Conservation (phyloP, 352 stramenopile genomes). For the Phytophthora pinifolia region DNA sequence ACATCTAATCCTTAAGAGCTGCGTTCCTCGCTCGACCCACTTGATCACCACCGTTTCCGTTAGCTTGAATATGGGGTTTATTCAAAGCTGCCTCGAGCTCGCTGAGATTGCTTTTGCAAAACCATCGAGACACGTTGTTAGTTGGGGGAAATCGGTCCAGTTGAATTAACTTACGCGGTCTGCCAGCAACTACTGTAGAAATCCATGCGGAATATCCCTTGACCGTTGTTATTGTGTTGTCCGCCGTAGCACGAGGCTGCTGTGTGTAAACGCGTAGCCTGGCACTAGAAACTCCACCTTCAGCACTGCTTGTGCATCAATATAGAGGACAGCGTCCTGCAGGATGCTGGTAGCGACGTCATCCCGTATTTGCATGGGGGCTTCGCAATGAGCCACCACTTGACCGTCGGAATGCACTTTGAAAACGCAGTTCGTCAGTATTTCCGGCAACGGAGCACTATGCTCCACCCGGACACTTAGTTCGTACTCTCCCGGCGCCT, state of each 20-base stretch:
- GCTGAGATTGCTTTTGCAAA: no score
- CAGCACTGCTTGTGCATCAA: conserved; percentile 8
- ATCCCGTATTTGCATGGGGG: conserved; percentile 7
- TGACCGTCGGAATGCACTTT: conserved; percentile 14
- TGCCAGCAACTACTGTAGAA: no score
- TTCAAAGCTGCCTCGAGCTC: no score
- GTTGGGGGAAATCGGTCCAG: no score
- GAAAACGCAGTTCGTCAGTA: conserved; percentile 10
- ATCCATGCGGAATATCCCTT: no score
- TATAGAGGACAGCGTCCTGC: conserved; percentile 3
- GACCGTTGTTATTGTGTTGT: background rate
- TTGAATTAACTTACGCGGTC: no score
- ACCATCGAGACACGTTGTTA: no score
- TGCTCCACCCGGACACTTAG: conserved; percentile 34
- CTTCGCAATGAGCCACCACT: conserved; percentile 15
- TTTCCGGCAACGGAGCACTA: conserved; percentile 1
- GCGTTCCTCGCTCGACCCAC: no score
- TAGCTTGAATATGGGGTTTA: no score
- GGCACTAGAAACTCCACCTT: conserved; percentile 24
- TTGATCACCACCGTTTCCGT: no score
- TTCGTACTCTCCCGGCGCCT: conserved; percentile 27
- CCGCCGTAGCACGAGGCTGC: conserved; percentile 17
- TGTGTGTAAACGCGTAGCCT: conserved; percentile 26
- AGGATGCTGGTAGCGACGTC: conserved; percentile 15
- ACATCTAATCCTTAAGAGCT: no score